Evolutionary conservation across 176 grass and related monocot species (phyloP), one percentile per base, ranked within the genome.

Genomic region (Phoenix dactylifera): DNA sequence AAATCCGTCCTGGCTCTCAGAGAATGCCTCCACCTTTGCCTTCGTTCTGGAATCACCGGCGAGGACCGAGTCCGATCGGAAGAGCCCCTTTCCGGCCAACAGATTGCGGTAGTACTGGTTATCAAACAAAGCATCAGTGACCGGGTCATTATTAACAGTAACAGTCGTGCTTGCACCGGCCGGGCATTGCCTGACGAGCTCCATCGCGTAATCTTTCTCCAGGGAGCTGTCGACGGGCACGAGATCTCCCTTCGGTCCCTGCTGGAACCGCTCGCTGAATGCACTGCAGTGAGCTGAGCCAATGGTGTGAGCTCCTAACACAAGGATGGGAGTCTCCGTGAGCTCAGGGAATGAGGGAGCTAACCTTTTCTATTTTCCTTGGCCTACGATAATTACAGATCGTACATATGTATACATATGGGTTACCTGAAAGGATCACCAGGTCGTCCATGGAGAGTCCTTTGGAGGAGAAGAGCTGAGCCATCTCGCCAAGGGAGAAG

Each of bases 101-200:
- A 91, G 78, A 72, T 91, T 97, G 58, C 3, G 55, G 81, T 78
- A 97, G 78, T 97, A 97, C 7, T 81, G 78, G 76, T 88, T 97
- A 62, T 97, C 87, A 60, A 97, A 97, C 26, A 29, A 50, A 51
- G 70, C 50, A 57, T 84, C 75, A 24, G 87, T 91, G 7, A 82
- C 87, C 12, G 74, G 55, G 62, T 91, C 92, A 66, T 86, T 90
- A 26, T 28, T 79, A 67, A 97, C 92, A 6, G 75, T 58, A 18
- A 58, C 63, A 15, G 7, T 50, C 23, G 55, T 64, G 19, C 65
- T 70, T 10, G 71, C 77, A 70, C 75, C 63, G 7, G 54, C 65
- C 5, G 77, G 52, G 78, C 93, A 97, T 64, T 76, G 51, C 24
- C 54, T 65, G 69, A 82, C 62, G 22, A 97, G 79, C 76, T 81